Base-by-base conservation (phyloP, 495 filamentous ascomycete genomes). In the Penicillium steckii region DNA sequence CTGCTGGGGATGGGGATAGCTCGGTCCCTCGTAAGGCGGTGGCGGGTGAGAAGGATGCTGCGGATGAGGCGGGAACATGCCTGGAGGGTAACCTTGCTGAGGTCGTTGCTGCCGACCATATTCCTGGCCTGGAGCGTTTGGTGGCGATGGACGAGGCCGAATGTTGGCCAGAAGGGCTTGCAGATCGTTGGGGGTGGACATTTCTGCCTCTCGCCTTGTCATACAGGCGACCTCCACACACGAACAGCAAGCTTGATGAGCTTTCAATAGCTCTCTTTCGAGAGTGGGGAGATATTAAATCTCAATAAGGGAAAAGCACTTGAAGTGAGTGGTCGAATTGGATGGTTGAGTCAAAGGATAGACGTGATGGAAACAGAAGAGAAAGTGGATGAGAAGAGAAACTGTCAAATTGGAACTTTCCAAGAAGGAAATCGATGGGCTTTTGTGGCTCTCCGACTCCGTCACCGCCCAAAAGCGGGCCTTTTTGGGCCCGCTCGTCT, bases 171-270 rank as follows among this genome's bases (percentile, higher is more conserved):
- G 59, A 30, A 78, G 71, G 61, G 75, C 72, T 62, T 76, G 75
- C 51, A 78, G 58, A 68, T 78, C 69, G 59, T 69, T 74, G 43
- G 75, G 70, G 65, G 71, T 75, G 60, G 75, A 76, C 75, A 78
- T 78, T 73, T 77, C 74, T 77, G 72, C 66, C 74, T 56, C 65
- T 64, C 65, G 67, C 65, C 69, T 55, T 53, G 50, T 33, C 35
- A 27, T 42, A 45, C 24, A 54, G 60, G 64, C 64, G 63, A 68
- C 67, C 66, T 62, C 64, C 65, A 45, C 52, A 57, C 54, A 49
- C 26, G 44, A 60, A 63, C 50, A 50, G 57, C 57, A 62, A 72
- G 66, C 66, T 70, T 53, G 38, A 27, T 22, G 24, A 57, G 52
- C 52, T 55, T 51, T 52, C 44, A 51, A 32, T 38, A 69, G 67